Base-by-base conservation (phyloP, 1,284 basidiomycete species). In the Fomitiporia mediterranea region DNA sequence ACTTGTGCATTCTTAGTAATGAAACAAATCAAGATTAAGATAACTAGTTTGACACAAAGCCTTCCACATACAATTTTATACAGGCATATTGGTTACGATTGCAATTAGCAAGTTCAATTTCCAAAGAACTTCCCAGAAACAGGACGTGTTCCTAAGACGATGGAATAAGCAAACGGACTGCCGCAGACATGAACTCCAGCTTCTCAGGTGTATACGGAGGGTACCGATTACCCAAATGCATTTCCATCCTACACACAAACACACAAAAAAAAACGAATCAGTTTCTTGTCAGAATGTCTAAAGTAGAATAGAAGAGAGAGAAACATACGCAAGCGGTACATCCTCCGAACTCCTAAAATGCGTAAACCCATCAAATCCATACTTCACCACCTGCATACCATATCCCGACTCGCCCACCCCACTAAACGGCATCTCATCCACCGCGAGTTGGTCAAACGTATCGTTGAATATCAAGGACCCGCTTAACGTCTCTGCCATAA, bases 351-450 rank as follows among this genome's bases (percentile, higher is more conserved):
- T 53, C 11, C 70, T 63, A 2, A 53, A 30, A 46, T 71, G 69
- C 7, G 66, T 68, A 60, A 71, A 71, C 7, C 60, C 64, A 44
- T 70, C 67, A 53, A 69, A 71, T 0, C 67, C 62, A 55, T 63
- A 63, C 51, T 69, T 70, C 13, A 64, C 58, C 15, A 63, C 60
- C 30, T 68, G 62, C 8, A 56, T 57, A 8, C 69, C 69, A 51
- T 69, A 66, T 7, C 67, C 66, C 1, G 68, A 69, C 25, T 66
- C 63, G 28, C 68, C 67, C 38, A 63, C 58, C n/a, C 69, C 69
- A 30, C 63, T 65, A 49, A 70, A 69, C 1, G 64, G 64, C 28
- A 64, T 46, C 52, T 66, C 63, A 34, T 62, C 49, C 11, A 65
- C 60, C 19, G 59, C 64, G 15, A 67, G 60, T 53, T 71, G 69